phyloP scores from a whole-genome alignment of 768 basidiomycete species.

The Mycena rosella region DNA sequence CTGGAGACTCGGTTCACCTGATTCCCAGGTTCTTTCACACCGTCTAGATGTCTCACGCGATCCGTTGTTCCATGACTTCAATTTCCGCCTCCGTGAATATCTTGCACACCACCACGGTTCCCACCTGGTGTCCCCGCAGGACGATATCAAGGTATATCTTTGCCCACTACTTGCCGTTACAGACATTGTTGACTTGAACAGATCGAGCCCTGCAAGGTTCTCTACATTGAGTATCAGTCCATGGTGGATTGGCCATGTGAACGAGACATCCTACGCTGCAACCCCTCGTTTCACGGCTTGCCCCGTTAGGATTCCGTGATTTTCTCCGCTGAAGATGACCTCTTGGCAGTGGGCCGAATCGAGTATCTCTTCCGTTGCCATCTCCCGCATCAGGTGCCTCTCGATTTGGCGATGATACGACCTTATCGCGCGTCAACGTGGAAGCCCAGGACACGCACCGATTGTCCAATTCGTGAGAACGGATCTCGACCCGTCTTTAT shows the following conservation, averaged over 20 bases:
- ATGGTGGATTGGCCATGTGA: conserved; percentile 3
- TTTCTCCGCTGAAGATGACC: not conserved
- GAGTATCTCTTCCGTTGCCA: not conserved
- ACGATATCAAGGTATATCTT: conserved; percentile 1
- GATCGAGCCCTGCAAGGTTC: conserved; percentile 6
- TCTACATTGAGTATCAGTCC: conserved; percentile 14
- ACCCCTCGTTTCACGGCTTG: not conserved
- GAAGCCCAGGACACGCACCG: conserved; percentile 2
- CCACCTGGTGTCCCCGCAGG: not conserved
- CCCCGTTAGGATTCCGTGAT: conserved; percentile 7
- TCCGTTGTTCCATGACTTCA: conserved; percentile 9
- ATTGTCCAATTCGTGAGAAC: conserved; percentile 7
- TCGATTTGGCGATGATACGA: conserved; percentile 14
- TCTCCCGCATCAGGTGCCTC: not conserved
- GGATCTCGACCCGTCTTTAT: not conserved
- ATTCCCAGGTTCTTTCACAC: not conserved
- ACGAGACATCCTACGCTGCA: conserved; percentile 11
- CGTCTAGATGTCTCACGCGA: not conserved
- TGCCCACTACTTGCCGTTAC: not conserved
- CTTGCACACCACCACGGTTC: conserved; percentile 1
- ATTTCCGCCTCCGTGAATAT: conserved; percentile 5
- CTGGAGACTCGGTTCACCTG: conserved; percentile 13
- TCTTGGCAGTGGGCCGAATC: conserved; percentile 4
- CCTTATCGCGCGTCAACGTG: conserved; percentile 1
- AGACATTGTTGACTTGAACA: not conserved